These are phyloP conservation scores for Suhomyces coccinellae DNA, from an alignment of 1,139 yeast genomes.

Conservation along the genomic window DNA sequence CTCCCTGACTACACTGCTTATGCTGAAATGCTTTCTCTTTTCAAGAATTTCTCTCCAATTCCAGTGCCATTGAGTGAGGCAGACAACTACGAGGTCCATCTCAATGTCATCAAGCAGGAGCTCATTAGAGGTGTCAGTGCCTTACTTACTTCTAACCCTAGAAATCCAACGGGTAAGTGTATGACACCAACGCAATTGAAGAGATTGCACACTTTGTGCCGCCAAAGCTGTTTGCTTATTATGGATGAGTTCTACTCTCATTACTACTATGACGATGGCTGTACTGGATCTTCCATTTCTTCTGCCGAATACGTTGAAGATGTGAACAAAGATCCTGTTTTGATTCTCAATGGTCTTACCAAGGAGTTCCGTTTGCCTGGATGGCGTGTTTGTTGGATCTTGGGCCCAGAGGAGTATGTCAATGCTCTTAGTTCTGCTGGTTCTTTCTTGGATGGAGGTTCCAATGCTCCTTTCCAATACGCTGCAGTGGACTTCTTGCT, in stretches of 20 bases:
- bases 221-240: constrained; percentile 57
- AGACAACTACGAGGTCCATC: constrained; percentile 61
- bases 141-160: constrained; percentile 60
- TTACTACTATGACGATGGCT: constrained; percentile 60
- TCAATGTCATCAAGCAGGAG: constrained; percentile 56
- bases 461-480: constrained; percentile 65
- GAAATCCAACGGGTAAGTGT: constrained; percentile 67
- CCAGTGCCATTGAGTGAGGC: constrained; percentile 65
- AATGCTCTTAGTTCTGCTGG: constrained; percentile 62
- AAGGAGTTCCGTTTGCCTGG: constrained; percentile 69
- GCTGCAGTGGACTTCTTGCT: constrained; percentile 62
- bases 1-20: constrained; percentile 72
- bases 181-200: constrained; percentile 53
- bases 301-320: constrained; percentile 58
- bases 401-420: constrained; percentile 67
- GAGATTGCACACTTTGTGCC: constrained; percentile 56
- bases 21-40: constrained; percentile 69
- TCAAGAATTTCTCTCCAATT: constrained; percentile 66
- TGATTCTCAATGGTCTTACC: constrained; percentile 64
- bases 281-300: constrained; percentile 57
- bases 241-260: constrained; percentile 72
- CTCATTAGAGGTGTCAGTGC: constrained; percentile 65
- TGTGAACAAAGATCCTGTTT: constrained; percentile 62
- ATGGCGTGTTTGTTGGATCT: constrained; percentile 69
- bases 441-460: constrained; percentile 65